Percentiles rank a stretch among this genome's conserved stretches.
Conservation (phyloP, 2,329 filamentous ascomycete genomes). For the Fusarium armeniacum region DNA sequence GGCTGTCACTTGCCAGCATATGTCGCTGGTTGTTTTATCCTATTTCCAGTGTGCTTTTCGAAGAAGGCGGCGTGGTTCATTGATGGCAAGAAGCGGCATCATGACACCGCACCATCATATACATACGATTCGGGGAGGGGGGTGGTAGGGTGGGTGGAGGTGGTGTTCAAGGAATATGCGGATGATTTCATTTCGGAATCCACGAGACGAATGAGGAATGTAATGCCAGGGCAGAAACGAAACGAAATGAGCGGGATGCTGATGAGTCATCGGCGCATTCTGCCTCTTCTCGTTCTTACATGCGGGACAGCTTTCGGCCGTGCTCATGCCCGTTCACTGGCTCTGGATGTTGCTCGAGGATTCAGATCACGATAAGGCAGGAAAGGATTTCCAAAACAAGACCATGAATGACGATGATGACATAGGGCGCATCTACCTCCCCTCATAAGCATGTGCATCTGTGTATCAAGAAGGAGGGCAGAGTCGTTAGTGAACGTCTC, state of each 20-base stretch:
- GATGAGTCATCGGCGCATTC: slow-evolving; percentile 25
- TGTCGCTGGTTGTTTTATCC: slow-evolving; percentile 43
- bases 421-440: slow-evolving; percentile 18
- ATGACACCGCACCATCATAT: slow-evolving; percentile 34
- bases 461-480: slow-evolving; percentile 27
- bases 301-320: slow-evolving; percentile 39
- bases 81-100: slow-evolving; percentile 37
- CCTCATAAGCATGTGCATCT: slow-evolving; percentile 30
- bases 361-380: slow-evolving; percentile 27
- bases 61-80: slow-evolving; percentile 29
- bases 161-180: slow-evolving; percentile 39
- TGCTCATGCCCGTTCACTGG: slow-evolving; percentile 40
- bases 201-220: slow-evolving; percentile 38
- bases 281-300: slow-evolving; percentile 36
- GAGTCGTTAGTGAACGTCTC: slow-evolving; percentile 22
- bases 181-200: slow-evolving; percentile 38
- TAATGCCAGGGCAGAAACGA: slow-evolving; percentile 15
- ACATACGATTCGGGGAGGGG: slow-evolving; percentile 23
- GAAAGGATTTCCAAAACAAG: slow-evolving; percentile 34
- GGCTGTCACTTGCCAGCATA: slow-evolving; percentile 37
- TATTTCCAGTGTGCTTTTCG: slow-evolving; percentile 16
- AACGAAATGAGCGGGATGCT: slow-evolving; percentile 9
- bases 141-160: slow-evolving; percentile 18
- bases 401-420: slow-evolving; percentile 44
- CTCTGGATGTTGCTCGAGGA: slow-evolving; percentile 41